phyloP scores from a whole-genome alignment of 23 red algal species.

The Gracilaria domingensis region DNA sequence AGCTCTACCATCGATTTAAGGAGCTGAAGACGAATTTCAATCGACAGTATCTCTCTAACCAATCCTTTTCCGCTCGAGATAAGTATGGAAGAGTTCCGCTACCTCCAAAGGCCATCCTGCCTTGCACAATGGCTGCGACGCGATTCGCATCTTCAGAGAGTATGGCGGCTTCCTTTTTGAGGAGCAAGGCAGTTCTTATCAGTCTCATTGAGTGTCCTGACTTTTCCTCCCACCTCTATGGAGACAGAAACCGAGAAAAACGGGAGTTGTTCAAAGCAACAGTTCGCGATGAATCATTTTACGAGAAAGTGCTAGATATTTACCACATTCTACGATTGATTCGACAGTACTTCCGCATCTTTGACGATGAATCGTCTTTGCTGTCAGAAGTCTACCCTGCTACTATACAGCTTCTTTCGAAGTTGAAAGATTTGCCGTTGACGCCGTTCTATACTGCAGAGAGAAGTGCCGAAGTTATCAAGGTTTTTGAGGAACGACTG shows the following conservation, averaged over 20 bases:
- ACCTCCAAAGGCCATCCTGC: background rate
- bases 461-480: background rate
- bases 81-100: background rate
- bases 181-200: background rate
- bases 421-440: background rate
- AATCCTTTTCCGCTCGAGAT: background rate
- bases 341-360: background rate
- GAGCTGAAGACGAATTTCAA: background rate
- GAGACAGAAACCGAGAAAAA: background rate
- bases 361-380: background rate
- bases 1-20: background rate
- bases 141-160: background rate
- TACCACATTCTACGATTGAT: constrained; percentile 1
- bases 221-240: background rate
- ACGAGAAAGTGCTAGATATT: background rate
- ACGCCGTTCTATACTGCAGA: background rate
- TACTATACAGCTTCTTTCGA: background rate
- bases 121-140: background rate
- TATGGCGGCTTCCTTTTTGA: background rate
- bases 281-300: background rate
- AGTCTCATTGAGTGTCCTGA: background rate
- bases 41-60: background rate
- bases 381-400: background rate
- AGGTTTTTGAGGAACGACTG: background rate
- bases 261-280: background rate